Evolutionary conservation across 1,284 basidiomycete genomes (phyloP).

Genomic region (Cryptococcus sp.): DNA sequence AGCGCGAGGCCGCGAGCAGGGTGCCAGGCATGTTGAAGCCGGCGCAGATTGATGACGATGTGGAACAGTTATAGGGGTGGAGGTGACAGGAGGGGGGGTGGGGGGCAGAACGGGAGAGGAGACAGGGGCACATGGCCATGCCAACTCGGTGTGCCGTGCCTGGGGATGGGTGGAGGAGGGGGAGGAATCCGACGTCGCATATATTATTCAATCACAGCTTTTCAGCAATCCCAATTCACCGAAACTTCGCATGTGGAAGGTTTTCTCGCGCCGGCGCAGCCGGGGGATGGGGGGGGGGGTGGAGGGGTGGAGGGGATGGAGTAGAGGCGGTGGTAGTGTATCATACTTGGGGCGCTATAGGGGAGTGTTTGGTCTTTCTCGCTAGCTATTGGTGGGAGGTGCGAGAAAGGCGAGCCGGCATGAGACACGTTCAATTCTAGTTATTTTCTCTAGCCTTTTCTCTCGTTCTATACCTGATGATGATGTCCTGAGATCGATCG

Average conservation of each 20-base stretch:
- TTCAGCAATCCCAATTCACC: no score
- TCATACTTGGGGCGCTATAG: no score
- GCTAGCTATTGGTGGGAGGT: no score
- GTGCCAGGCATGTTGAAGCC: conserved; percentile 99
- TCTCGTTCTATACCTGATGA: no score
- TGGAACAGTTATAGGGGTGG: conserved; percentile 43
- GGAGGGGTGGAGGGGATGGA: no score
- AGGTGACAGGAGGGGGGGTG: not conserved
- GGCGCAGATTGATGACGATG: conserved; percentile 80
- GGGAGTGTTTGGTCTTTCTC: no score
- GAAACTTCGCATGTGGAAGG: not conserved
- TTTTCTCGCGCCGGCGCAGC: not conserved
- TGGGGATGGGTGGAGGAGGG: no score
- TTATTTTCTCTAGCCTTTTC: not conserved
- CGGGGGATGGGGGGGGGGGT: no score
- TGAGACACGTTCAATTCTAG: not conserved
- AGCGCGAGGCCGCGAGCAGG: conserved; percentile 82
- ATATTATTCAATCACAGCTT: no score
- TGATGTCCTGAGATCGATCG: no score
- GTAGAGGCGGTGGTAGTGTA: no score
- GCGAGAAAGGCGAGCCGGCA: not conserved
- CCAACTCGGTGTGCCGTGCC: not conserved
- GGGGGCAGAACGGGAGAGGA: not conserved
- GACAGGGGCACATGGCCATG: not conserved
- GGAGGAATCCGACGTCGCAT: no score